phyloP scores from a whole-genome alignment of 352 stramenopile genomes.

The Nothophytophthora sp. region DNA sequence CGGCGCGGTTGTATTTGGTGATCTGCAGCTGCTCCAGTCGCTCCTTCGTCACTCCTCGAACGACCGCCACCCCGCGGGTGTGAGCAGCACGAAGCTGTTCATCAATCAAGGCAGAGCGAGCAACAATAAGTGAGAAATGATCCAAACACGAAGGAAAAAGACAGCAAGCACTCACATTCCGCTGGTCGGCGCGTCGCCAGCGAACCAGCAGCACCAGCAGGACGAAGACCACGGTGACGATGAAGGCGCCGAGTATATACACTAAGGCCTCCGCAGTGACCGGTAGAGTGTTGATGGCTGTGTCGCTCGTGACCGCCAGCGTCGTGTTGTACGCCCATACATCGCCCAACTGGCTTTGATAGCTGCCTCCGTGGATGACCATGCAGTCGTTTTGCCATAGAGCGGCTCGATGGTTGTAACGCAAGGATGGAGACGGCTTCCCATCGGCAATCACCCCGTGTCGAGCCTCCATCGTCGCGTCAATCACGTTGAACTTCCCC shows the following conservation, averaged over 20 bases:
- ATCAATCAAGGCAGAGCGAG: too few species aligned
- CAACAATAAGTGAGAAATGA: background rate
- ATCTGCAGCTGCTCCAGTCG: slow-evolving; percentile 62
- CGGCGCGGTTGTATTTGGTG: slow-evolving; percentile 59
- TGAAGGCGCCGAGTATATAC: slow-evolving; percentile 71
- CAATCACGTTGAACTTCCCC: slow-evolving; percentile 32
- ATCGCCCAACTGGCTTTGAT: slow-evolving; percentile 66
- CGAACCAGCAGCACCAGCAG: slow-evolving; percentile 62
- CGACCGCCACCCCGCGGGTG: slow-evolving; percentile 33
- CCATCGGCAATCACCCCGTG: slow-evolving; percentile 14
- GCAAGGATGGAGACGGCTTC: slow-evolving; percentile 35
- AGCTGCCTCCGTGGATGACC: slow-evolving; percentile 73
- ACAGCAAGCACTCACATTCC: slow-evolving; percentile 42
- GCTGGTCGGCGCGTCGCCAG: slow-evolving; percentile 60
- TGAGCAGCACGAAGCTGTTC: slow-evolving; percentile 51
- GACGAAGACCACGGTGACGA: slow-evolving; percentile 61
- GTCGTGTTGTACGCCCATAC: slow-evolving; percentile 75
- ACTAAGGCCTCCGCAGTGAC: slow-evolving; percentile 67
- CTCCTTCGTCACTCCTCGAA: slow-evolving; percentile 62
- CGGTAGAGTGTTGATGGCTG: slow-evolving; percentile 24
- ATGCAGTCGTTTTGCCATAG: slow-evolving; percentile 54
- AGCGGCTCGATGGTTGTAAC: slow-evolving; percentile 66
- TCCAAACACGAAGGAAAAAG: background rate
- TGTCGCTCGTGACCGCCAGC: slow-evolving; percentile 22
- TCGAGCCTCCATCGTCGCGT: slow-evolving; percentile 9